phyloP scores from a whole-genome alignment of 495 filamentous ascomycete genomes.

The Aspergillus asperescens region DNA sequence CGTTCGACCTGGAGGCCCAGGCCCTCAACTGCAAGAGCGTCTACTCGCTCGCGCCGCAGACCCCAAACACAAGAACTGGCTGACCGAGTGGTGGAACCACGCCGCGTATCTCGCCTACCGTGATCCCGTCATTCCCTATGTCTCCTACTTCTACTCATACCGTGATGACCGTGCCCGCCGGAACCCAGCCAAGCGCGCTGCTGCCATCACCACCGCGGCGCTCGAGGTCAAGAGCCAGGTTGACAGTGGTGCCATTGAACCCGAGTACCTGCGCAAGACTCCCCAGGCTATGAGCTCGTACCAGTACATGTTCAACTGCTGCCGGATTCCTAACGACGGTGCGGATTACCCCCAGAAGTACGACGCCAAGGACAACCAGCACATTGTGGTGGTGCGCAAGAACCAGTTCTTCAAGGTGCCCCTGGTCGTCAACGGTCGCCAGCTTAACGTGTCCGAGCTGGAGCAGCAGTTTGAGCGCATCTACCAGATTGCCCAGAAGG shows the following conservation, averaged over 20 bases:
- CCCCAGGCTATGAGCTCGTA: slow-evolving; percentile 97
- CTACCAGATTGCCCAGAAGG: slow-evolving; percentile 67
- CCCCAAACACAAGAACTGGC: slow-evolving; percentile 86
- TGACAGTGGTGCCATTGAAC: slow-evolving; percentile 76
- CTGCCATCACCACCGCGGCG: slow-evolving; percentile 75
- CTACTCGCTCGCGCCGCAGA: slow-evolving; percentile 75
- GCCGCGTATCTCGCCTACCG: slow-evolving; percentile 87
- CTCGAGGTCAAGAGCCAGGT: slow-evolving; percentile 94
- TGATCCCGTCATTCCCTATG: slow-evolving; percentile 95
- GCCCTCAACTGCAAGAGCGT: slow-evolving; percentile 82
- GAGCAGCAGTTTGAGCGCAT: slow-evolving; percentile 82
- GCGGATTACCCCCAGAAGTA: slow-evolving; percentile 84
- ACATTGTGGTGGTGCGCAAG: slow-evolving; percentile 86
- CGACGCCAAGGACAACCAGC: slow-evolving; percentile 64
- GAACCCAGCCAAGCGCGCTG: slow-evolving; percentile 86
- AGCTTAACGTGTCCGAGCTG: slow-evolving; percentile 80
- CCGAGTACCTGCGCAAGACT: slow-evolving; percentile 94
- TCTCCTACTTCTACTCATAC: slow-evolving; percentile 99
- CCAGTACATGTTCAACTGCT: slow-evolving; percentile 98
- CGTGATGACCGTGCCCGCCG: slow-evolving; percentile 84
- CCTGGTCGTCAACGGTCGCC: slow-evolving; percentile 68
- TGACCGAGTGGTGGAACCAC: slow-evolving; percentile 97
- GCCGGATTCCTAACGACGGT: slow-evolving; percentile 76
- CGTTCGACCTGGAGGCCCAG: slow-evolving; percentile 72
- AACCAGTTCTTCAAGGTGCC: slow-evolving; percentile 93